Evolutionary conservation across 768 basidiomycete genomes (phyloP), one percentile per base, ranked within the genome.

Genomic region (Termitomyces sp.): DNA sequence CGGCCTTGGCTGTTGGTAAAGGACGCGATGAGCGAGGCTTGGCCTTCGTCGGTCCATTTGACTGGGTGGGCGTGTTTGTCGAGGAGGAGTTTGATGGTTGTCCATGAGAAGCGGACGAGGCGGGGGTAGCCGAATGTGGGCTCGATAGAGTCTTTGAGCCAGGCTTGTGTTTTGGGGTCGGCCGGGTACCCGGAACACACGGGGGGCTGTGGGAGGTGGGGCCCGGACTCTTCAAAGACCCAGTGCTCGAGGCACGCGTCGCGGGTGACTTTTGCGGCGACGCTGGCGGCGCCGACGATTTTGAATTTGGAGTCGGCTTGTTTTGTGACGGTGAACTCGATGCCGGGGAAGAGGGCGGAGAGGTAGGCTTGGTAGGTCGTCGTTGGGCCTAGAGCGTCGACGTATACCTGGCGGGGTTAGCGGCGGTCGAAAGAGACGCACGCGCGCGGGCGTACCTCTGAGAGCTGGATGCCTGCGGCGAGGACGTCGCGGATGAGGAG

Each of bases 291-390:
- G 23, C 93, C 89, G 60, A 99, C 97, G 60, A 99, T 95, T 68
- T 95, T 97, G 81, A 85, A 99, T 61, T 91, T 86, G n/a, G 88
- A 87, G 68, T 99, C 97, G 16, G 97, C 97, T 72, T 99, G 98
- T 30, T 86, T 84, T 10, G 87, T 82, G 26, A 99, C 97, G 0
- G 92, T 95, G 70, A 99, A 95, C 43, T 77, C 74, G 63, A 98
- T 90, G 7, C 83, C 86, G 0, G 93, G 91, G 71, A 98, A 99
- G 35, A 87, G 68, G 7, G 80, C 79, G 13, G 90, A 88, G 2
- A 99, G 83, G 67, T 91, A 89, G 26, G 82, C 79, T 74, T 97
- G 86, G 73, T 97, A 98, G 49, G 88, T 87, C 18, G 84, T 82
- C 1, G 93, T 89, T 16, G 85, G 87, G 18, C 97, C 97, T 4